Evolutionary conservation across 495 filamentous ascomycete genomes (phyloP), one percentile per base, ranked within the genome.

Genomic region (Lophiotrema nucula): DNA sequence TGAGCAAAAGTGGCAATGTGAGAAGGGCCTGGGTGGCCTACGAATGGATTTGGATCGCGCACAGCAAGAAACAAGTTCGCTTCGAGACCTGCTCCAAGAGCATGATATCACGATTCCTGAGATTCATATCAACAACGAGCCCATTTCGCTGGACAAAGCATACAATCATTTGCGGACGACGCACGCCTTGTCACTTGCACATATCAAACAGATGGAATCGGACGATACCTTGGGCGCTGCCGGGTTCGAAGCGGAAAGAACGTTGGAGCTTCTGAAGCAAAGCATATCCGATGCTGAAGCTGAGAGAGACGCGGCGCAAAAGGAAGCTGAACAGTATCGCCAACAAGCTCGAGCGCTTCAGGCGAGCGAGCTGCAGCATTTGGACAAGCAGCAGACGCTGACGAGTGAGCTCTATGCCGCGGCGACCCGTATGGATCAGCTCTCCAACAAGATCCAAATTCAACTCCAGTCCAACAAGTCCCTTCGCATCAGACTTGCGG

Each of bases 41-140:
- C 96, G 96, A 73, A 97, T 96, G 88, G 93, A 98, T 68, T 82
- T 98, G 25, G 95, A 98, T 68, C 88, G 92, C 58, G 90, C 93
- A 3, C 88, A 96, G 71, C 88, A 93, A 68, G 95, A 98, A 74
- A 96, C 92, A 12, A 75, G 79, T 26, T 89, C 87, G 23, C 74
- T 98, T 26, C 84, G 91, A 22, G 80, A 73, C 22, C 78, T 98
- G 21, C 81, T 98, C 16, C 78, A 88, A 66, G 92, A 96, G 71
- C 89, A 92, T 62, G 92, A 96, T 69, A 91, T 92, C 47, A 72
- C 86, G 19, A 79, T 88, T 23, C 83, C 81, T 0, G 76, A 80
- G 28, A 57, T 62, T 39, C 28, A 50, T 8, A 22, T 59, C 25
- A 58, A 66, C 3, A 56, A 52, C 38, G 53, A 50, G 37, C 91